Conservation (phyloP, 257 asterid genomes). For the Orobanche coerulescens region DNA sequence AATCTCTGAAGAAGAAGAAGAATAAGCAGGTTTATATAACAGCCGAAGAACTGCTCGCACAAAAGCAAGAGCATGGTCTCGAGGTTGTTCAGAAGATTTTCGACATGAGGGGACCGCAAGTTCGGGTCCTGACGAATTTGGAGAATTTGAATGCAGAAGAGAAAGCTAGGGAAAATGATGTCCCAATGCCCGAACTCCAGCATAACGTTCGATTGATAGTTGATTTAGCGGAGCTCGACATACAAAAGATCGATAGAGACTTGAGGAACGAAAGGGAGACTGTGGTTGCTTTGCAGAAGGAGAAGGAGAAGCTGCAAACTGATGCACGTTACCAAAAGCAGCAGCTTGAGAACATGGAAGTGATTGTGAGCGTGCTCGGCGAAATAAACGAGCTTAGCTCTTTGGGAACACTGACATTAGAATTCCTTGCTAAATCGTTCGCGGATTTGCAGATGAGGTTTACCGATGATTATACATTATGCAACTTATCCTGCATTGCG, state of each 20-base stretch:
- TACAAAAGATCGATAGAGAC: constrained; percentile 67
- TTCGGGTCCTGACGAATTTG: constrained; percentile 76
- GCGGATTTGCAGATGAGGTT: constrained; percentile 47
- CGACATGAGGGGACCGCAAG: constrained; percentile 98
- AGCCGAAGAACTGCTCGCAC: constrained; percentile 66
- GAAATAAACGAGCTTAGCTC: constrained; percentile 51
- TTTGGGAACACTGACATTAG: constrained; percentile 52
- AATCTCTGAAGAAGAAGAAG: constrained; percentile 49
- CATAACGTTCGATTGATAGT: constrained; percentile 71
- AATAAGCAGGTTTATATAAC: constrained; percentile 64
- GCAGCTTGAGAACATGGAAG: constrained; percentile 63
- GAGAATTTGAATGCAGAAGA: constrained; percentile 88
- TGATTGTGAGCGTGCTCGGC: constrained; percentile 44
- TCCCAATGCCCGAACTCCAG: constrained; percentile 95
- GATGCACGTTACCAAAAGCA: constrained; percentile 56
- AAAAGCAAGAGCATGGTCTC: constrained; percentile 69
- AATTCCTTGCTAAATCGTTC: constrained; percentile 63
- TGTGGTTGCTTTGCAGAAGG: constrained; percentile 70
- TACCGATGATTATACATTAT: constrained; percentile 57
- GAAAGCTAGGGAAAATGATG: constrained; percentile 54
- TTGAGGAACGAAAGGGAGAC: constrained; percentile 87
- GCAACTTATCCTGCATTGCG: constrained; percentile 78
- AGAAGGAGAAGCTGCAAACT: constrained; percentile 61
- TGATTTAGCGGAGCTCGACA: constrained; percentile 68
- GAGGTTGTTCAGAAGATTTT: constrained; percentile 77